These are phyloP conservation scores for Micractinium conductrix DNA, from an alignment of 139 green algal species.

Conservation along the genomic window DNA sequence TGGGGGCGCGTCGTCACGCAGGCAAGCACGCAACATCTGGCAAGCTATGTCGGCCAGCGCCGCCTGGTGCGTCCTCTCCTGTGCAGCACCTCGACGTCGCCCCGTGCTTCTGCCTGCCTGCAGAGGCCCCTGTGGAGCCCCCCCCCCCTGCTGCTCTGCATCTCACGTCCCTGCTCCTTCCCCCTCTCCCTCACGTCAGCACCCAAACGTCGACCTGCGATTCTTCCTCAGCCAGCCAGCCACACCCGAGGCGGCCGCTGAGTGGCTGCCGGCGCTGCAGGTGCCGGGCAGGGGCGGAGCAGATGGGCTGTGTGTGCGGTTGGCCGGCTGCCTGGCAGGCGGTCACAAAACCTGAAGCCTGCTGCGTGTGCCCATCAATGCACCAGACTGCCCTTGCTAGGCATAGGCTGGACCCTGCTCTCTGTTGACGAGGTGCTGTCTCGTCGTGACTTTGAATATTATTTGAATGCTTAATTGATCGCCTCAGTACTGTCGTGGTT, in stretches of 20 bases:
- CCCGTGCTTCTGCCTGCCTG: neutral
- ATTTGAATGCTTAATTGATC: too few relatives aligned
- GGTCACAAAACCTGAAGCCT: too few relatives aligned
- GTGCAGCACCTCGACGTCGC: too few relatives aligned
- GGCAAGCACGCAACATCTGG: neutral
- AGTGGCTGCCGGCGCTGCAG: constrained; percentile 13
- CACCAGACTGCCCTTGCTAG: too few relatives aligned
- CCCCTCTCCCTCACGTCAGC: neutral
- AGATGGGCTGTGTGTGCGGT: too few relatives aligned
- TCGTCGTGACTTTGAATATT: neutral
- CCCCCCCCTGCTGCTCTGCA: neutral
- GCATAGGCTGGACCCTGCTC: too few relatives aligned
- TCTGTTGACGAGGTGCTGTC: neutral
- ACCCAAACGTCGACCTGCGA: constrained; percentile 20
- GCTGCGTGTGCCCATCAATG: too few relatives aligned
- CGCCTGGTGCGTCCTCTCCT: neutral
- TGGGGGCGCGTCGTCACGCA: constrained; percentile 21
- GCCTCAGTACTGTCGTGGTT: too few relatives aligned
- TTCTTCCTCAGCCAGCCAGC: constrained; percentile 58
- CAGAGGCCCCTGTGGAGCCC: neutral
- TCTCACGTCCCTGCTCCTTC: neutral
- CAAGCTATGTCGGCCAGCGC: neutral
- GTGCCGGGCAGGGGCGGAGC: neutral
- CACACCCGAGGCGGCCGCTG: neutral
- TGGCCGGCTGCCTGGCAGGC: too few relatives aligned